Base-by-base conservation (phyloP, 257 asterid species). In the Linderniella brevidens region DNA sequence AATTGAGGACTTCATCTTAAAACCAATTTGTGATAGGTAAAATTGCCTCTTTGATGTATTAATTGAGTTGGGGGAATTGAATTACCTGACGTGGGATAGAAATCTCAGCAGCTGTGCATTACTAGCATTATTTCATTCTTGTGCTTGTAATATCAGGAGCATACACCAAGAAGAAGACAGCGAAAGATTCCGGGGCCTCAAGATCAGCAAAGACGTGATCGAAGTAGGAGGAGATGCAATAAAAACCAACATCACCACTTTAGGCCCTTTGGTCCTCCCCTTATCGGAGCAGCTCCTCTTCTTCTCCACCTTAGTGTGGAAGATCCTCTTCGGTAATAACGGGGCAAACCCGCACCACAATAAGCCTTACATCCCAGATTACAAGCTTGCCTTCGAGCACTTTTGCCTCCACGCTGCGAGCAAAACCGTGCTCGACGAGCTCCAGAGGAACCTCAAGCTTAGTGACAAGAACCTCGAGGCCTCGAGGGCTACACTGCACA, bases 301-400 rank as follows among this genome's bases (percentile, higher is more conserved):
- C 83, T 81, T 90, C 59, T 80, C 74, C 1, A 63, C 73, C 3
- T 71, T 83, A 0, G 53, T 68, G 0, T 79, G 87, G 83, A 69
- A 77, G 46, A 61, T 71, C 42, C 20, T 85, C 9, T 56, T 52
- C 11, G 75, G 82, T 57, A 36, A 54, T 25, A 25, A 25, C 1
- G 58, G 56, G 0, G 58, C 65, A 11, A 48, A 46, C 2, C 41
- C 85, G 0, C 65, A 48, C 25, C 44, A 71, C 41, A 41, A 61
- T 1, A 80, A 72, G 57, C 97, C 94, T 0, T 88, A 88, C 79
- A 88, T 88, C 54, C 98, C 98, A 0, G 96, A 84, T 49, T 88
- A 80, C 82, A 88, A 79, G 71, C 93, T 84, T 0, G 94, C 98
- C 0, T 88, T 88, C 54, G 98, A 88, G 74, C 98, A 88, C 63